A percentile compares a stretch with the other conserved stretches of the same genome.
Evolutionary conservation across 192 early-diverging fungal genomes (phyloP).

Genomic region (Backusella australiensis): DNA sequence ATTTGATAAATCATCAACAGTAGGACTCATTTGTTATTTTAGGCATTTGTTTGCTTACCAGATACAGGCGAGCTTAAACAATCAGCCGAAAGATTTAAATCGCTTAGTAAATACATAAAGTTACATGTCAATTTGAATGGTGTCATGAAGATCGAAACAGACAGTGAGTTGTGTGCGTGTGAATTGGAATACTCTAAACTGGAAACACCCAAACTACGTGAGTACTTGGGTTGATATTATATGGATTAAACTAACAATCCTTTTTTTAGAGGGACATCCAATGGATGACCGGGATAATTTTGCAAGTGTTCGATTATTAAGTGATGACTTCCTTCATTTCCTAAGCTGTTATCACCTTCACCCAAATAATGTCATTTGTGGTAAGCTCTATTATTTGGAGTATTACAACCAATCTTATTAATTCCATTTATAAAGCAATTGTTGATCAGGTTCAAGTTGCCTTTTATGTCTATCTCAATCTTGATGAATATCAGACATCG

Average conservation of each 20-base stretch:
- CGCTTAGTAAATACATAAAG: not conserved
- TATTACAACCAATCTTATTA: not conserved
- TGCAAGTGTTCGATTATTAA: not conserved
- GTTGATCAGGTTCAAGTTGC: not conserved
- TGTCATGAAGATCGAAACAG: not conserved
- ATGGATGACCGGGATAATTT: not conserved
- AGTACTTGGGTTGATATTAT: not conserved
- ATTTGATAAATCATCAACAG: not conserved
- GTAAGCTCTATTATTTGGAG: not conserved
- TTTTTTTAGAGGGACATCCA: not conserved
- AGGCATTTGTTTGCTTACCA: not conserved
- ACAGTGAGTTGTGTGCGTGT: not conserved
- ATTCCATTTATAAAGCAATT: not conserved
- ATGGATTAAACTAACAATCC: not conserved
- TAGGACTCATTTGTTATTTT: not conserved
- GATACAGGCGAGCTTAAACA: not conserved
- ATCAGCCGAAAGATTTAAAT: not conserved
- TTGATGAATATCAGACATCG: not conserved
- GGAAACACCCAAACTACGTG: slow-evolving; percentile 6
- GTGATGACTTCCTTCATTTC: slow-evolving; percentile 3
- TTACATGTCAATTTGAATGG: not conserved
- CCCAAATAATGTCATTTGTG: slow-evolving; percentile 2
- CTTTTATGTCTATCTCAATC: slow-evolving; percentile 5
- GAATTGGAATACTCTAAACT: not conserved
- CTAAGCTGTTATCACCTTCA: slow-evolving; percentile 4